Evolutionary conservation across 2,329 filamentous ascomycete genomes (phyloP).

Genomic region (Beauveria caledonica): DNA sequence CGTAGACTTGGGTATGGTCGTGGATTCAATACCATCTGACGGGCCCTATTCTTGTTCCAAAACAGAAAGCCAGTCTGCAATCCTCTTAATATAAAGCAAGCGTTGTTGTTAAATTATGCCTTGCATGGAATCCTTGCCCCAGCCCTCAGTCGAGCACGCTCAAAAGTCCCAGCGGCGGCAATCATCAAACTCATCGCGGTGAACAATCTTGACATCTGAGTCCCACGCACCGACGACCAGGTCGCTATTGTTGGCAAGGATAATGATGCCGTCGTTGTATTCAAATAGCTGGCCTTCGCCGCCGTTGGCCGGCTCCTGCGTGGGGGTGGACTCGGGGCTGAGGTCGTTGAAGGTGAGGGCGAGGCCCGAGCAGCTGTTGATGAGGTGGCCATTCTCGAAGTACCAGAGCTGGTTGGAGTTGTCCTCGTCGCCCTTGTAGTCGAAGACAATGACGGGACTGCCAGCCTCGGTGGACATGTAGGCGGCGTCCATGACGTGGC

Average conservation of each 20-base stretch:
- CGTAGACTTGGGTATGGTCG: no score
- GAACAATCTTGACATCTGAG: background rate
- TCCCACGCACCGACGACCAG: background rate
- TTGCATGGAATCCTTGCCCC: background rate
- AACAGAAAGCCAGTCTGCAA: background rate
- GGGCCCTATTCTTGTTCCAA: background rate
- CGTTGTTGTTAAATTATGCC: background rate
- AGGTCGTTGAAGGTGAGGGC: background rate
- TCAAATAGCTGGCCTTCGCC: background rate
- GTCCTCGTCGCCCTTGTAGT: background rate
- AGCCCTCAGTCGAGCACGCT: background rate
- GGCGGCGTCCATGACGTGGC: background rate
- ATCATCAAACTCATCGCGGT: background rate
- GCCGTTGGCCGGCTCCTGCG: background rate
- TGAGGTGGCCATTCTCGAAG: background rate
- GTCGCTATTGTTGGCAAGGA: background rate
- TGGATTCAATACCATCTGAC: no score
- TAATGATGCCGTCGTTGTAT: background rate
- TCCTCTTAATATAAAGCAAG: background rate
- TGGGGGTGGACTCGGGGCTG: background rate
- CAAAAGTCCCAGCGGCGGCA: background rate
- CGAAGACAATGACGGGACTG: background rate
- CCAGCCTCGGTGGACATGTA: background rate
- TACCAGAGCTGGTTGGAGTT: conserved; percentile 1
- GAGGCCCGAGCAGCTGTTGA: background rate